These are phyloP conservation scores for Termitomyces sp. DNA, from an alignment of 768 basidiomycete genomes.

Conservation along the genomic window DNA sequence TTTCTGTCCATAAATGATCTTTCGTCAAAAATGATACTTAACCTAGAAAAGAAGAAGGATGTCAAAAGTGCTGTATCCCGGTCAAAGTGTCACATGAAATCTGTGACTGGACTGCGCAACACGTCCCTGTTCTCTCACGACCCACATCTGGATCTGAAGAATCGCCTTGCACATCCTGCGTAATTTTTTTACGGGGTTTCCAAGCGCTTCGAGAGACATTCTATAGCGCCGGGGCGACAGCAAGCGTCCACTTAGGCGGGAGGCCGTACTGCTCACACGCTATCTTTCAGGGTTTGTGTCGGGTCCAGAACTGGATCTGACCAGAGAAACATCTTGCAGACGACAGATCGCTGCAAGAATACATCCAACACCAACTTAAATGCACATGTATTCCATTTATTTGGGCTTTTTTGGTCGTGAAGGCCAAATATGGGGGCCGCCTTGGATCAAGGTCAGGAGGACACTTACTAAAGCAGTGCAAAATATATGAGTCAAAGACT, in stretches of 20 bases:
- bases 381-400: not conserved
- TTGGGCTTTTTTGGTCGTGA: not conserved
- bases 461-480: constrained; percentile 6
- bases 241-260: not conserved
- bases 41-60: too few relatives aligned
- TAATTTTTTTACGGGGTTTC: too few relatives aligned
- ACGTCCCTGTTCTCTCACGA: too few relatives aligned
- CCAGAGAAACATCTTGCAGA: not conserved
- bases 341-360: not conserved
- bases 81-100: too few relatives aligned
- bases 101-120: not conserved
- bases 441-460: not conserved
- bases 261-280: not conserved
- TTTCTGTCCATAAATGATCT: too few relatives aligned
- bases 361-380: not conserved
- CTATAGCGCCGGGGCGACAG: not conserved
- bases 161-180: not conserved
- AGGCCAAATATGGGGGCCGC: constrained; percentile 4
- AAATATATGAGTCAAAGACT: constrained; percentile 10
- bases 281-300: too few relatives aligned
- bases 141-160: not conserved
- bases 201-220: not conserved
- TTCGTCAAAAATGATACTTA: too few relatives aligned
- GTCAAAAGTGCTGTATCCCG: not conserved
- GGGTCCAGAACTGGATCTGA: not conserved